phyloP scores from a whole-genome alignment of 1,284 basidiomycete genomes.

The Leccinum angustisporum region DNA sequence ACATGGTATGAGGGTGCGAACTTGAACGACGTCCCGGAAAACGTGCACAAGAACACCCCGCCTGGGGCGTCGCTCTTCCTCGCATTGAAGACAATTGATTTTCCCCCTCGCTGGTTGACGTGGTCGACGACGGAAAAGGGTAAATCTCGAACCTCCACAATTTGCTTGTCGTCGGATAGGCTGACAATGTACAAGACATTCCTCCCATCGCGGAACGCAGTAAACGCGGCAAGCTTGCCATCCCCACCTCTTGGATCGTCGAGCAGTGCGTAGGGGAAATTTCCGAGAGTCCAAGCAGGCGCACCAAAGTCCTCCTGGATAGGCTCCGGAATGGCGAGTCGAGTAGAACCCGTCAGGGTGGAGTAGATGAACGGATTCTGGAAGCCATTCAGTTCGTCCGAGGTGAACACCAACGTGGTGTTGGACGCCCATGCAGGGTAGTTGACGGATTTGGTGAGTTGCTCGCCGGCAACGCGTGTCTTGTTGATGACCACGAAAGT shows the following conservation, averaged over 20 bases:
- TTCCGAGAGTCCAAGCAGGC: slow-evolving; percentile 55
- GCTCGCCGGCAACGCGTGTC: slow-evolving; percentile 47
- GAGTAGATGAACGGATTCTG: slow-evolving; percentile 66
- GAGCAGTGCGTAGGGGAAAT: slow-evolving; percentile 50
- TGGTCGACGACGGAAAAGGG: slow-evolving; percentile 48
- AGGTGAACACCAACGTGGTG: slow-evolving; percentile 63
- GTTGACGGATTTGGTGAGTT: slow-evolving; percentile 46
- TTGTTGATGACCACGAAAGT: slow-evolving; percentile 30
- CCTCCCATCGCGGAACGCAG: slow-evolving; percentile 50
- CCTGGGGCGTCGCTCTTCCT: slow-evolving; percentile 26
- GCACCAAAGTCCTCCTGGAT: slow-evolving; percentile 55
- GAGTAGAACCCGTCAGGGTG: slow-evolving; percentile 31
- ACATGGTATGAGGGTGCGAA: slow-evolving; percentile 23
- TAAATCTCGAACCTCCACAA: slow-evolving; percentile 34
- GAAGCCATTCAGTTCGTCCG: slow-evolving; percentile 56
- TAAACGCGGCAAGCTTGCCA: slow-evolving; percentile 45
- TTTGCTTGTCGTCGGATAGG: slow-evolving; percentile 34
- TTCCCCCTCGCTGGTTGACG: slow-evolving; percentile 40
- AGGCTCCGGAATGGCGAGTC: slow-evolving; percentile 44
- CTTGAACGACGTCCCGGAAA: slow-evolving; percentile 17
- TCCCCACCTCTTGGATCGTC: slow-evolving; percentile 24
- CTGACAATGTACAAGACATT: slow-evolving; percentile 49
- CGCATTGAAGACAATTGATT: slow-evolving; percentile 27
- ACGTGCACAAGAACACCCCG: slow-evolving; percentile 26
- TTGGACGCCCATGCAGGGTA: slow-evolving; percentile 63